Evolutionary conservation across 2,329 filamentous ascomycete species (phyloP), one percentile per base, ranked within the genome.

Genomic region (Penicillium sp.): DNA sequence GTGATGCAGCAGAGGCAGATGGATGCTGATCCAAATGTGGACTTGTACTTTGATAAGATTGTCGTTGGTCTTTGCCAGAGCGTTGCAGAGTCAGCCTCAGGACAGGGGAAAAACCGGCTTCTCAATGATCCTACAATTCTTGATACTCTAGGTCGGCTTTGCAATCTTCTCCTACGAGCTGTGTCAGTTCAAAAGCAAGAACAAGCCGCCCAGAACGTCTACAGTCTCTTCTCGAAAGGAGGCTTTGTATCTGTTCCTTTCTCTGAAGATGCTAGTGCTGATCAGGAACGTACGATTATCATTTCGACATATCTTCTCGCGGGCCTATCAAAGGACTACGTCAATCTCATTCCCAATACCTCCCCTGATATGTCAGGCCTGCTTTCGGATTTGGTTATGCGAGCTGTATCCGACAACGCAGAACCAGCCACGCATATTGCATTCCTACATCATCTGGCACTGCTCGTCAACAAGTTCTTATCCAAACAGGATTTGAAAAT

Each of bases 121-220:
- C 64, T 82, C 64, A 81, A 66, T 29, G 79, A 86, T 59, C 76
- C 82, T 49, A 71, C 73, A 5, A 79, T 82, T 6, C 70, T 87
- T 7, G 84, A 88, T 55, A 77, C 85, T 6, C 77, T 87, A 18
- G 86, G 85, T 22, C 78, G 83, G 42, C 78, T 88, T 33, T 80
- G 79, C 64, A 86, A 83, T 60, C 71, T 85, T 44, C 82, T 88
- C 44, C 74, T 88, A 29, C 77, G 82, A 44, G 75, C 79, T 14
- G 78, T 85, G 48, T 75, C 81, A 1, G 74, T 77, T 31, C 73
- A 79, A 45, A 81, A 82, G 51, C 80, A 84, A 60, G 75, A 78
- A 11, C 69, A 76, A 50, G 76, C 83, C n/a, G 75, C 79, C 2
- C 65, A 75, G n/a, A 81, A 84, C 56, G 63, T 83, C 12, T 85